Base-by-base conservation (phyloP, 768 basidiomycete genomes). In the Hericium alpestre region DNA sequence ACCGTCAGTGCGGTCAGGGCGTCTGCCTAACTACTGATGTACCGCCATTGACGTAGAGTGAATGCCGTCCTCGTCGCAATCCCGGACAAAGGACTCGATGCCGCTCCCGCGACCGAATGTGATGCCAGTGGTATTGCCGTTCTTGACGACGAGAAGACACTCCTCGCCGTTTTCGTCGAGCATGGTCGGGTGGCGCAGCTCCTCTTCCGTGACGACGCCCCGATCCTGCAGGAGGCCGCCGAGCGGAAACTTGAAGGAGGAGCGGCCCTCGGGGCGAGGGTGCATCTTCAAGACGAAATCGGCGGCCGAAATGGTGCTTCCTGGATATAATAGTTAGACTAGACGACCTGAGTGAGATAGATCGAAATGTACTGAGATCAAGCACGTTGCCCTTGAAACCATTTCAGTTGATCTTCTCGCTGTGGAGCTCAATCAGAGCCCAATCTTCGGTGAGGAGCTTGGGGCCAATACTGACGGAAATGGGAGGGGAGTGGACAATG, bases 401-500 rank as follows among this genome's bases (percentile, higher is more conserved):
- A 10, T 54, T 16, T 67, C 63, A 65, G 39, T 69, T 63, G 37
- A 69, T 54, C 62, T 65, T 66, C 15, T 63, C 56, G 22, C 53
- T 2, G 52, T 69, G n/a, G 38, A 69, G 64, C 57, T 64, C 53
- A 46, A 68, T 60, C 2, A 69, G 58, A 47, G 64, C 69, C 63
- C 64, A 69, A 47, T 64, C 65, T 25, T 61, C 40, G 5, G 65
- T 70, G 56, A 65, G 72, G 9, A 39, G 49, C 23, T 69, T 41
- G 56, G 63, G 53, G 13, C 59, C 64, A 58, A 51, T 63, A 15
- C 55, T 57, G 64, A 69, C 65, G 43, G 48, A 51, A 58, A 71
- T 69, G 18, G 59, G 43, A 52, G 62, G 64, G 58, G 63, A 55
- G 64, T 69, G 65, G 57, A 69, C 38, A 50, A 74, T 66, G 41